phyloP scores from a whole-genome alignment of 164 flowering plant genomes.

The Sextonia rubra region DNA sequence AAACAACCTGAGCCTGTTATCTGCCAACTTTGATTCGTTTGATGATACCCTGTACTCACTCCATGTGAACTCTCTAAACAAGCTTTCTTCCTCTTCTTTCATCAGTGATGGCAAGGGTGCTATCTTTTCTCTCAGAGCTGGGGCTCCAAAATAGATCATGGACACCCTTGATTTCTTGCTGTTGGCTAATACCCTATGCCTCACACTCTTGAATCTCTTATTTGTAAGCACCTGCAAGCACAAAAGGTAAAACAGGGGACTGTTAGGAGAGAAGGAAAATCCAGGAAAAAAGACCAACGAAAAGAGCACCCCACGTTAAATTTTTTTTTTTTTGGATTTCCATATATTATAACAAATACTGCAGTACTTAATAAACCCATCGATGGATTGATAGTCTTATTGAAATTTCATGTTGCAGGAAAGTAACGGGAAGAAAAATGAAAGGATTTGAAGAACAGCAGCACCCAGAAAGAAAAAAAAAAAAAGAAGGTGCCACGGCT shows the following conservation, averaged over 20 bases:
- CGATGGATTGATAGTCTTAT: no score
- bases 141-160: constrained; percentile 87
- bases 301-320: neutral
- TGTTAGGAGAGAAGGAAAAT: neutral
- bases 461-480: no score
- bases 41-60: constrained; percentile 69
- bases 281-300: neutral
- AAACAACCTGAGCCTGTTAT: constrained; percentile 59
- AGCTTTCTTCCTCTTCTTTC: constrained; percentile 56
- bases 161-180: constrained; percentile 59
- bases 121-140: constrained; percentile 55
- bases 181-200: constrained; percentile 76
- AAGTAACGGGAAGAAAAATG: no score
- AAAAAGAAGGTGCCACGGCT: no score
- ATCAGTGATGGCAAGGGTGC: constrained; percentile 45
- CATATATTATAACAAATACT: no score
- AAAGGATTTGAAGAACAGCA: no score
- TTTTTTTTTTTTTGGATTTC: no score
- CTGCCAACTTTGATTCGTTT: constrained; percentile 62
- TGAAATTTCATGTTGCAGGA: no score
- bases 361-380: neutral
- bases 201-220: constrained; percentile 84
- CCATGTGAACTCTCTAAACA: constrained; percentile 94
- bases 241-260: neutral
- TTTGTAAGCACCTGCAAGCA: constrained; percentile 77